Conservation (phyloP, 768 basidiomycete species). For the Mycena vitilis region DNA sequence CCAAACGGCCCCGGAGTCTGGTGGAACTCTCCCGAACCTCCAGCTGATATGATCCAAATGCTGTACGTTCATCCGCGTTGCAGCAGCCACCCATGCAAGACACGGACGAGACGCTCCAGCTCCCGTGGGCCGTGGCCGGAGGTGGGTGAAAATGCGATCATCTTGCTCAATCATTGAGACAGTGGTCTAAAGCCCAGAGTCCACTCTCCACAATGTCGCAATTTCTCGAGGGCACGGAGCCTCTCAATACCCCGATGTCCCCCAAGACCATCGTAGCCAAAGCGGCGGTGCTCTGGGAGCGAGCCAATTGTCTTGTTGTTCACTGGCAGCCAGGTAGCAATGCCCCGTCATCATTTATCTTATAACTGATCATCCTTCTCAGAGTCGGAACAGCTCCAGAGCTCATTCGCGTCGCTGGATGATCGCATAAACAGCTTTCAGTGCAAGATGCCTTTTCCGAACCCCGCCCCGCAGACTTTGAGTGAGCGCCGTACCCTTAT, state of each 20-base stretch:
- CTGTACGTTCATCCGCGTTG: slow-evolving; percentile 1
- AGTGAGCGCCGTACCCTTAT: neutral
- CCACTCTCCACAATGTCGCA: slow-evolving; percentile 19
- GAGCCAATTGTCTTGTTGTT: no score
- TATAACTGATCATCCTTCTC: no score
- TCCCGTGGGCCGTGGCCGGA: slow-evolving; percentile 32
- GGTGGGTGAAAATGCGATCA: neutral
- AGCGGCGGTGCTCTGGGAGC: no score
- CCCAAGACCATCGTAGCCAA: no score
- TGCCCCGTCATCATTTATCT: no score
- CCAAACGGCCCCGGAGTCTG: slow-evolving; percentile 1
- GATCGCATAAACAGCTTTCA: neutral
- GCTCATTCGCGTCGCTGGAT: no score
- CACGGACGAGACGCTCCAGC: neutral
- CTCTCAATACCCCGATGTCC: neutral
- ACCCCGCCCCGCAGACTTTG: no score
- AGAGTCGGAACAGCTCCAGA: no score
- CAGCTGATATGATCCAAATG: neutral
- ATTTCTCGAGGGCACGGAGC: slow-evolving; percentile 20
- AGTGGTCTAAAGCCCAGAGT: neutral
- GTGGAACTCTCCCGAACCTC: slow-evolving; percentile 22
- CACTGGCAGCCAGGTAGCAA: no score
- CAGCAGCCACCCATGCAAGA: neutral
- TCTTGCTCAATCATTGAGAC: neutral
- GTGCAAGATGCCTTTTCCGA: no score